Percentiles rank a stretch among this genome's conserved stretches.
Conservation (phyloP, 2,329 filamentous ascomycete species). For the Alternaria dauci region DNA sequence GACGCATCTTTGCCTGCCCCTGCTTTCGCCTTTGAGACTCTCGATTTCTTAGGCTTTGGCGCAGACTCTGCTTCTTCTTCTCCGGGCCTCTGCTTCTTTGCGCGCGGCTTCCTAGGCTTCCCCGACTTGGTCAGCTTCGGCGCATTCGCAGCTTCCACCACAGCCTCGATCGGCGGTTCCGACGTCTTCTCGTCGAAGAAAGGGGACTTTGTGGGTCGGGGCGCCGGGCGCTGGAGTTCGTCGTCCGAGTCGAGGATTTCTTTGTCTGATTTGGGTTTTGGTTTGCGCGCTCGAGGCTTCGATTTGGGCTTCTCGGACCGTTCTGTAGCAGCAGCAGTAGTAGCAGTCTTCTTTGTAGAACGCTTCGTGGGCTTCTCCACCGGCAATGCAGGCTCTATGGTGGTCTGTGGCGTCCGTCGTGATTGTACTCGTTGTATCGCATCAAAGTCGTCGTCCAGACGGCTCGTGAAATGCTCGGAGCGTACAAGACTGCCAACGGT, state of each 20-base stretch:
- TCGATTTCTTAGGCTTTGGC: slow-evolving; percentile 36
- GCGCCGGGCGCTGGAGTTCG: slow-evolving; percentile 21
- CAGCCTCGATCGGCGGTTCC: slow-evolving; percentile 15
- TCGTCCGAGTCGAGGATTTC: slow-evolving; percentile 24
- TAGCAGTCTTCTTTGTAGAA: slow-evolving; percentile 16
- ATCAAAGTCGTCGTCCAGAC: slow-evolving; percentile 20
- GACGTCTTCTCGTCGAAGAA: slow-evolving; percentile 26
- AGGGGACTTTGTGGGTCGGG: slow-evolving; percentile 27
- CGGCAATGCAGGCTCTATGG: not conserved
- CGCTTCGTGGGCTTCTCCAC: slow-evolving; percentile 32
- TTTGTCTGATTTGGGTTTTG: slow-evolving; percentile 36
- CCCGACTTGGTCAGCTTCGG: slow-evolving; percentile 31
- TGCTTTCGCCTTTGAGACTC: slow-evolving; percentile 34
- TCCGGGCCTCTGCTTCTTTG: slow-evolving; percentile 37
- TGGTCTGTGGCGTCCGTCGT: slow-evolving; percentile 6
- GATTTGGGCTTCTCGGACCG: slow-evolving; percentile 29
- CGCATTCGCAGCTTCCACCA: slow-evolving; percentile 8
- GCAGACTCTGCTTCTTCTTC: slow-evolving; percentile 19
- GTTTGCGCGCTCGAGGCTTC: slow-evolving; percentile 38
- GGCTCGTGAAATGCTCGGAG: slow-evolving; percentile 38
- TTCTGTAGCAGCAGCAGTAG: slow-evolving; percentile 6
- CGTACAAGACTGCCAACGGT: slow-evolving; percentile 45
- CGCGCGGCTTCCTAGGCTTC: slow-evolving; percentile 42
- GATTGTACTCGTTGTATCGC: slow-evolving; percentile 14
- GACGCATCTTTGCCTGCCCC: slow-evolving; percentile 24